phyloP scores from a whole-genome alignment of 495 filamentous ascomycete genomes.

The Evernia prunastri region DNA sequence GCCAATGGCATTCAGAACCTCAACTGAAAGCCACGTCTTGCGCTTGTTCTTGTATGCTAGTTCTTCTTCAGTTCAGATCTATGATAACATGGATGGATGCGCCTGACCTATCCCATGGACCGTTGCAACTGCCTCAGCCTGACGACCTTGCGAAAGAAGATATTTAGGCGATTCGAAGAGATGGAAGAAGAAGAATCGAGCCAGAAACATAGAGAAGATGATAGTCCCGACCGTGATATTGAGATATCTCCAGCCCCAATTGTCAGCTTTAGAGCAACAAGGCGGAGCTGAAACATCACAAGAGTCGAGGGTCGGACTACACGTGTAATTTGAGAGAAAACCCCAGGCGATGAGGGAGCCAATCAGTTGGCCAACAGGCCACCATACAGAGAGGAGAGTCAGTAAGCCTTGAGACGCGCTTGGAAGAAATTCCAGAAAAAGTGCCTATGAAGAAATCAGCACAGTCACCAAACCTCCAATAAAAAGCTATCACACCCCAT shows the following conservation, averaged over 20 bases:
- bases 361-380: conserved; percentile 54
- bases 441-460: conserved; percentile 39
- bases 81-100: not conserved
- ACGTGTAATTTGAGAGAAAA: conserved; percentile 45
- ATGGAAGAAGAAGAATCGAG: conserved; percentile 70
- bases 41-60: conserved; percentile 47
- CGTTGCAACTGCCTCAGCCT: conserved; percentile 64
- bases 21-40: conserved; percentile 48
- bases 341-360: conserved; percentile 47
- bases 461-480: not conserved
- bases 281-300: conserved; percentile 34
- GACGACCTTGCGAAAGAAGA: conserved; percentile 62
- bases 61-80: not conserved
- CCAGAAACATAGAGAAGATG: conserved; percentile 60
- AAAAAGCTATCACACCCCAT: conserved; percentile 15
- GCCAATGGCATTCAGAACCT: conserved; percentile 50
- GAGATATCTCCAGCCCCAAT: conserved; percentile 82
- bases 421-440: conserved; percentile 57
- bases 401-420: conserved; percentile 46
- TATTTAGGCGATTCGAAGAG: conserved; percentile 80
- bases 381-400: conserved; percentile 54
- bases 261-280: conserved; percentile 52
- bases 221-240: conserved; percentile 63
- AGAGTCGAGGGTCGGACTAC: conserved; percentile 32
- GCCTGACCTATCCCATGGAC: conserved; percentile 48